These are phyloP conservation scores for Melastoma candidum DNA, from an alignment of 441 rosid species.

Conservation along the genomic window DNA sequence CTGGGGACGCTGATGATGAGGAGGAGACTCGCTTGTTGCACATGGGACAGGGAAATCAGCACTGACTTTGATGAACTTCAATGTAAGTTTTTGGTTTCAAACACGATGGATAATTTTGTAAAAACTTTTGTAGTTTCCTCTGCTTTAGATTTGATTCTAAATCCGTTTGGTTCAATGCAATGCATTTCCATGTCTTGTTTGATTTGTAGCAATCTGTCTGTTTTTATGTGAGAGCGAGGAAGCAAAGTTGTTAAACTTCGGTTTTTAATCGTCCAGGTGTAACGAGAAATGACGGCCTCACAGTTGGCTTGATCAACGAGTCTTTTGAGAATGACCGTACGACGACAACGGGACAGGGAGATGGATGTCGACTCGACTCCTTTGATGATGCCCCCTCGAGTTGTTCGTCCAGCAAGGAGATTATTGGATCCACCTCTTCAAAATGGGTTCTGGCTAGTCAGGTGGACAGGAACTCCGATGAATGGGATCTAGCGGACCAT, in stretches of 20 bases:
- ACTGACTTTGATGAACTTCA: constrained; percentile 75
- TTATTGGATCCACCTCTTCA: constrained; percentile 73
- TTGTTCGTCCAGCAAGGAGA: constrained; percentile 92
- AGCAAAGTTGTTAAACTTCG: constrained; percentile 8
- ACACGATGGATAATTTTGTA: no score
- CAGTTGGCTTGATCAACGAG: constrained; percentile 67
- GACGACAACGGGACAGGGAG: constrained; percentile 52
- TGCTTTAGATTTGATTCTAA: no score
- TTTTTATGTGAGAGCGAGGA: background rate
- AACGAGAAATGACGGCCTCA: constrained; percentile 74
- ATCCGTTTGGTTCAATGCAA: no score
- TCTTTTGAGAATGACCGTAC: constrained; percentile 78
- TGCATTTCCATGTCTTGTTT: background rate
- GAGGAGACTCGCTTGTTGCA: constrained; percentile 60
- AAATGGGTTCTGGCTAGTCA: constrained; percentile 57
- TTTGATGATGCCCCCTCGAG: constrained; percentile 74
- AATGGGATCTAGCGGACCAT: constrained; percentile 47
- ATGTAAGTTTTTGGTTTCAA: constrained; percentile 31
- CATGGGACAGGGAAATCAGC: constrained; percentile 55
- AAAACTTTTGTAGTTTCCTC: no score
- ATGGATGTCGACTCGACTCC: constrained; percentile 67
- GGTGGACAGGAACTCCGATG: constrained; percentile 44
- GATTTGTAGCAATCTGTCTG: background rate
- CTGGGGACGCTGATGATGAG: constrained; percentile 38
- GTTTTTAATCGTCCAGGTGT: constrained; percentile 34